Evolutionary conservation across 176 grass and related monocot species (phyloP), one percentile per base, ranked within the genome.

Genomic region (Rhipidocladum racemiflorum): DNA sequence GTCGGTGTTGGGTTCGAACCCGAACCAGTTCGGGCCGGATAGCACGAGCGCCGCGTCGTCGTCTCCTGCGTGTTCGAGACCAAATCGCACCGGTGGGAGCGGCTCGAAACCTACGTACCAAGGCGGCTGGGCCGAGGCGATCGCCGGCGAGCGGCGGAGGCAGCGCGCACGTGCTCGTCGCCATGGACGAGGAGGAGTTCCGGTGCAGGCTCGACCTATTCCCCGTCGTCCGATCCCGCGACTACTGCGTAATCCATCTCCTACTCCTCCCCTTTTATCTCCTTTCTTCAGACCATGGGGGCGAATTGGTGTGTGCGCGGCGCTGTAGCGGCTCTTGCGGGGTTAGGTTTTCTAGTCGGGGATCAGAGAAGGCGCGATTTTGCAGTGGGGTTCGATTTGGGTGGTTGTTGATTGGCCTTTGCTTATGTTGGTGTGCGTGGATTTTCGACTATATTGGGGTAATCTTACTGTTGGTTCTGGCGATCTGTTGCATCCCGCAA

Each of bases 121-220:
- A 7, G 59, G 24, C 15, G 64, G 49, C 60, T 35, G 4, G 61
- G 66, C 23, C 10, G 27, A 62, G 38, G 14, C 53, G 28, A 54
- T 48, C 70, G 55, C 70, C 64, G 83, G 62, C 50, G 42, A 51
- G 24, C 25, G 43, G 75, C 7, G 38, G 65, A 51, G 61, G n/a
- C 61, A 51, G 48, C 46, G 38, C 48, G 54, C 15, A 11, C 57
- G 54, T 20, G 9, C 43, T 24, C 34, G 43, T 12, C 81, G 11
- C 61, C 79, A 99, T 99, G 97, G 93, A 99, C 76, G 97, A 95
- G 79, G 67, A 73, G 81, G 97, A 96, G 85, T 99, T 99, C 89
- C 89, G 69, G 65, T 73, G 85, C 24, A 88, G 87, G 84, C 97
- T 95, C 55, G 91, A 95, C 12, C 90, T 91, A 55, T 99, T 91